Base-by-base conservation (phyloP, 2,329 filamentous ascomycete genomes). In the Xylaria sp. region DNA sequence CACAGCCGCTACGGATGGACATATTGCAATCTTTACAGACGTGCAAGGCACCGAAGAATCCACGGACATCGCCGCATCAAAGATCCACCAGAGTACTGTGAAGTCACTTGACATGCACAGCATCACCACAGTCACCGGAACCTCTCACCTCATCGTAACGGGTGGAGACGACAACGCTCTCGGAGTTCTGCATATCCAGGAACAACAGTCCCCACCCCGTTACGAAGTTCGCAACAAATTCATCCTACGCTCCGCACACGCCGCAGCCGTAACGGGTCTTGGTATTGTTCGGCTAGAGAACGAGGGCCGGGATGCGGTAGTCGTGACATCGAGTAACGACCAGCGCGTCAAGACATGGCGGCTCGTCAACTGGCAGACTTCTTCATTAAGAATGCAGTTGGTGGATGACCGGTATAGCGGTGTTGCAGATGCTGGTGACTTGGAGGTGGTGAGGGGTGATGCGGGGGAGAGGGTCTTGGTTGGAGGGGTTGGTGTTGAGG, bases 111-210 rank as follows among this genome's bases (percentile, higher is more conserved):
- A 81, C 61, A 60, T 84, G 54, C 63, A 67, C 3, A 49, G 16
- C 11, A 44, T 59, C 35, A 34, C 52, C 60, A 54, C 34, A 55
- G 78, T 11, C 65, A 68, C 16, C 63, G 70, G 35, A 67, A 66
- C n/a, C 65, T 74, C 55, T 66, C 76, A 65, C 65, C 62, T 89
- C 0, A 70, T 96, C 16, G 72, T 90, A 3, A 92, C 91, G 0
- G 91, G 90, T 30, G 92, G 94, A 19, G 94, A 99, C 68, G 94
- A 97, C 73, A 94, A 94, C 63, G 88, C 88, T 2, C 73, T 97
- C 0, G 87, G 83, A 0, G 58, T 74, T 6, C 48, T 59, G 39
- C 70, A 66, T 46, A 67, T 71, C 5, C 54, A 19, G 19, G 37
- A 0, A 18, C 54, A 42, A 3, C 54, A 42, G n/a, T 9, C 3